These are phyloP conservation scores for Colletotrichum sp. DNA, from an alignment of 2,329 filamentous ascomycete genomes.

Conservation along the genomic window DNA sequence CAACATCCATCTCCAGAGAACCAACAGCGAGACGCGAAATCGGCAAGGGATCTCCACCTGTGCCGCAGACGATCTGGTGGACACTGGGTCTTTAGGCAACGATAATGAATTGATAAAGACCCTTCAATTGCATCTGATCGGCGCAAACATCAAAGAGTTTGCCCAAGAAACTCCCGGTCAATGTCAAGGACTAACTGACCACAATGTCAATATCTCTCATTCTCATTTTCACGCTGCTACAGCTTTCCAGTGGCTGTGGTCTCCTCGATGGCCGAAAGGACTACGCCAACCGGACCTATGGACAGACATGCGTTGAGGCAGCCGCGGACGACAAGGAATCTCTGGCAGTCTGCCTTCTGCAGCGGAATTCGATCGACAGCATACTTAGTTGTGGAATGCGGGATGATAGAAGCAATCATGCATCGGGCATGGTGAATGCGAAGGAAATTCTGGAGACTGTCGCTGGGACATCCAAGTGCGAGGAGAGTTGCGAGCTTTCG, in stretches of 20 bases:
- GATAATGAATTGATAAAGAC: neutral
- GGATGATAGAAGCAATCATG: accelerated
- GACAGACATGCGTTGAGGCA: neutral
- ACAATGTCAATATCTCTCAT: neutral
- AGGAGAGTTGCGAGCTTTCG: neutral
- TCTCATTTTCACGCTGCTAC: neutral
- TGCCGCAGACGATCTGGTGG: neutral
- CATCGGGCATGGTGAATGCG: neutral
- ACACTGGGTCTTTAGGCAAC: neutral
- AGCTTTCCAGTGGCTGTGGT: accelerated
- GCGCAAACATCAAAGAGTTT: neutral
- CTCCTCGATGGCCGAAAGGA: neutral
- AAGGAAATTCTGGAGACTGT: neutral
- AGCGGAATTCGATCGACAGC: neutral
- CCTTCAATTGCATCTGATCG: neutral
- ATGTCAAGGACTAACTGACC: neutral
- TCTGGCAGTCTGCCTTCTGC: neutral
- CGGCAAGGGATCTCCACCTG: neutral
- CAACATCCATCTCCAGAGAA: neutral
- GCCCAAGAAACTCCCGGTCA: neutral
- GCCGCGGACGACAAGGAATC: neutral
- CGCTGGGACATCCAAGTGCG: neutral
- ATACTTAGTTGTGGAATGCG: neutral
- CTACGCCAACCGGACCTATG: neutral
- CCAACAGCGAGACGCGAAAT: neutral